phyloP scores from a whole-genome alignment of 164 flowering plant species.

The Euptelea pleiosperma region DNA sequence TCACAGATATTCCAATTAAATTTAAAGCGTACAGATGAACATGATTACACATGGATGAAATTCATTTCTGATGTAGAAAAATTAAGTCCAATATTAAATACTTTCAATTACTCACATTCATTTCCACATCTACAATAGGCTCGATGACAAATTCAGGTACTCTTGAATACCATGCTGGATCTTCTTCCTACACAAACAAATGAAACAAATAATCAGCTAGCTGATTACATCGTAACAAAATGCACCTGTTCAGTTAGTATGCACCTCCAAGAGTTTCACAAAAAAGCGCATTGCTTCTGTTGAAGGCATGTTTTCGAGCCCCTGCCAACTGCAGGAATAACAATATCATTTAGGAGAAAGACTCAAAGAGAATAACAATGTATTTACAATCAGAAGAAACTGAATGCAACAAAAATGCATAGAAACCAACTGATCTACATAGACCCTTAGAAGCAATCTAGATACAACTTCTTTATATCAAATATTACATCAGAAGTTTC shows the following conservation, averaged over 20 bases:
- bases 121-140: conserved; percentile 73
- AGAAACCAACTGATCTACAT: too few species aligned
- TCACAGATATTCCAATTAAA: too few species aligned
- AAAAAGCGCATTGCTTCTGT: conserved; percentile 99
- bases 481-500: conserved; percentile 3
- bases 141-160: conserved; percentile 61
- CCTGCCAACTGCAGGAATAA: conserved; percentile 72
- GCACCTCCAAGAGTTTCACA: conserved; percentile 97
- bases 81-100: neutral
- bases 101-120: conserved; percentile 64
- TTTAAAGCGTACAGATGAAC: too few species aligned
- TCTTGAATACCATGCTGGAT: conserved; percentile 98
- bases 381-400: too few species aligned
- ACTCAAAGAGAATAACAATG: conserved; percentile 7
- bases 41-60: too few species aligned
- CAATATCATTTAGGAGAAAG: conserved; percentile 6
- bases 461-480: neutral
- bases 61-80: neutral
- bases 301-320: conserved; percentile 85
- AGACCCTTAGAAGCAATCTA: neutral
- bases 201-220: conserved; percentile 11
- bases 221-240: neutral
- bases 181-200: conserved; percentile 73
- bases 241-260: neutral
- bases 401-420: too few species aligned